Evolutionary conservation across 108 stramenopile genomes (phyloP), one percentile per base, ranked within the genome.

Genomic region (Stephanodiscus minutulus): DNA sequence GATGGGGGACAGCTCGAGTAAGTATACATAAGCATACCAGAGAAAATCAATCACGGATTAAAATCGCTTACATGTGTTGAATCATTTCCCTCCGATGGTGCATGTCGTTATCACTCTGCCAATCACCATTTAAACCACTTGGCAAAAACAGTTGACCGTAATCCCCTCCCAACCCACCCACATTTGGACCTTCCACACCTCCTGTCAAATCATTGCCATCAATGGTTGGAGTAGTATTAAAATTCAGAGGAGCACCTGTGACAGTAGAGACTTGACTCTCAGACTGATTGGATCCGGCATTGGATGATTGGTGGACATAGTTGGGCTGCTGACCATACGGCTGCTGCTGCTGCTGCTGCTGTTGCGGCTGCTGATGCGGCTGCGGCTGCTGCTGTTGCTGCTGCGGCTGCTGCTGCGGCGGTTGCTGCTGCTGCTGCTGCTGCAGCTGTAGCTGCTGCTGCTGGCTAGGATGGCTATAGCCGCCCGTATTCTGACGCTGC

Each of bases 81-180:
- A 96, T 96, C 96, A 96, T 96, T 68, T 91, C 86, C 59, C 93
- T 72, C 47, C 96, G 82, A 76, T 87, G 86, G 25, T 83, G 82
- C 73, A 88, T 90, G 70, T 96, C 93, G n/a, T 84, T 74, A 64
- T 92, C 88, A 69, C 83, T 90, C 68, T 96, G 94, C 94, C 94
- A 96, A 76, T 84, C 88, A 13, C 94, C 91, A 74, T 89, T 90
- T 33, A 89, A 62, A 52, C 78, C 72, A 41, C 66, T 53, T 3
- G 78, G 78, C 49, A 79, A 79, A 68, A 81, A 81, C 54, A 77
- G 69, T 28, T 81, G 68, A 3, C 60, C 73, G 33, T 64, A 76
- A 24, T 70, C 70, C 52, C 47, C 71, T 47, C 57, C 54, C 7
- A 24, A 8, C 72, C 74, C 66, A 48, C 74, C 67, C 41, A 48